These are phyloP conservation scores for Leavenworthia alabamica DNA, from an alignment of 345 rosid genomes.

Conservation along the genomic window DNA sequence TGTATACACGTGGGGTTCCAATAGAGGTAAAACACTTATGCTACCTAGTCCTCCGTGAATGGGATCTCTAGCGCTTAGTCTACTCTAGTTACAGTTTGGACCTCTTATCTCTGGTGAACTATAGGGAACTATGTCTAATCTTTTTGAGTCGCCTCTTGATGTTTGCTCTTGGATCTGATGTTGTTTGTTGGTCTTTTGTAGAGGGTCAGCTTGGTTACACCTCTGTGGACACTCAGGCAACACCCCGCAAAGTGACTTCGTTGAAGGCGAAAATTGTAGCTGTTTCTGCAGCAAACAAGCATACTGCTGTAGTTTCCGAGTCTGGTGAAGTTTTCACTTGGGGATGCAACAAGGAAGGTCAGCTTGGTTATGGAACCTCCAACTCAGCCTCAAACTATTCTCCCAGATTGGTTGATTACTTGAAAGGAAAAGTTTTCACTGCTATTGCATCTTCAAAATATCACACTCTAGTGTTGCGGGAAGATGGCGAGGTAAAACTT, in stretches of 20 bases:
- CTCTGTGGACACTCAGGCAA: conserved; percentile 91
- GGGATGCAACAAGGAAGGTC: conserved; percentile 98
- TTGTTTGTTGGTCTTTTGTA: conserved; percentile 33
- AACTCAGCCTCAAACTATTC: conserved; percentile 94
- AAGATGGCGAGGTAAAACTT: conserved; percentile 78
- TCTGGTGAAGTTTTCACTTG: conserved; percentile 94
- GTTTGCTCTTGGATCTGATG: not conserved
- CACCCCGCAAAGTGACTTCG: conserved; percentile 87
- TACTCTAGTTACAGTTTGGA: not conserved
- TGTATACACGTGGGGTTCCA: conserved; percentile 96
- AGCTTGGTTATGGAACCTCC: conserved; percentile 98
- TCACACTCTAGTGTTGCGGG: conserved; percentile 75
- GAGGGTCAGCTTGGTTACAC: conserved; percentile 99
- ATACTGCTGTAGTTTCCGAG: conserved; percentile 85
- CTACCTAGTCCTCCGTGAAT: not conserved
- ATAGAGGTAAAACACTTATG: conserved; percentile 57
- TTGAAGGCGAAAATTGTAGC: conserved; percentile 65
- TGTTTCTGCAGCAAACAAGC: conserved; percentile 97
- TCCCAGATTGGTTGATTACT: conserved; percentile 85
- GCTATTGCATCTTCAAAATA: conserved; percentile 75
- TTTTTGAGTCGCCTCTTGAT: not conserved
- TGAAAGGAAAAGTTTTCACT: conserved; percentile 67
- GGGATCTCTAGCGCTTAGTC: not conserved
- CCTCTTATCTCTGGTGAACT: not conserved
- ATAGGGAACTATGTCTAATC: not conserved